phyloP scores from a whole-genome alignment of 208 protist genomes.

The Acanthamoeba healyi region DNA sequence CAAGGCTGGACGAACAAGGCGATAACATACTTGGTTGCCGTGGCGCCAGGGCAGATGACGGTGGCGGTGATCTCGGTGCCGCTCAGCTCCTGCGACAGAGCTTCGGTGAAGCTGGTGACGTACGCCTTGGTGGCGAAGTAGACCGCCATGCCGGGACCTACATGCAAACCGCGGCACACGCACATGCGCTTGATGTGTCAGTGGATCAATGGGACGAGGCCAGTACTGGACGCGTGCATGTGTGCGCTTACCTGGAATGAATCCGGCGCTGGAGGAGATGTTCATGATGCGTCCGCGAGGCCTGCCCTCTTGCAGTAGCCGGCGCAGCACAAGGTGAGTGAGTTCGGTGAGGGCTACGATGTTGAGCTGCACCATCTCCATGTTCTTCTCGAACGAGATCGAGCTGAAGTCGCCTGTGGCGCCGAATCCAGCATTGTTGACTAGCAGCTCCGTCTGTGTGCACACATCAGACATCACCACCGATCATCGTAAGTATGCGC shows the following conservation, averaged over 20 bases:
- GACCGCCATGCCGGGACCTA: slow-evolving; percentile 50
- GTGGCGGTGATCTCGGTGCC: slow-evolving; percentile 23
- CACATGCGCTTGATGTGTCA: not conserved
- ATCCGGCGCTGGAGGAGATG: slow-evolving; percentile 32
- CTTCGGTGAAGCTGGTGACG: slow-evolving; percentile 60
- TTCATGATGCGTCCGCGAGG: slow-evolving; percentile 19
- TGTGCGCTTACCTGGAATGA: not conserved
- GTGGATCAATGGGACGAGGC: not conserved
- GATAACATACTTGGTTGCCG: slow-evolving; percentile 4
- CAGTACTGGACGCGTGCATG: not conserved
- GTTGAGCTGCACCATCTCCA: slow-evolving; percentile 60
- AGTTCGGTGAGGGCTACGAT: slow-evolving; percentile 62
- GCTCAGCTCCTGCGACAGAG: slow-evolving; percentile 16
- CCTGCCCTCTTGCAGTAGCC: slow-evolving; percentile 33
- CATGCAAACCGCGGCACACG: not conserved
- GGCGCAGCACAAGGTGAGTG: slow-evolving; percentile 9
- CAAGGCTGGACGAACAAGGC: not conserved
- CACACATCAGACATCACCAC: too few species aligned
- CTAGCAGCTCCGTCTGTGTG: slow-evolving; percentile 18
- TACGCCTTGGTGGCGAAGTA: slow-evolving; percentile 61
- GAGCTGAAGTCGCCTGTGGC: not conserved
- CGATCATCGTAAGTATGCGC: too few species aligned
- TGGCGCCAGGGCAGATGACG: slow-evolving; percentile 24
- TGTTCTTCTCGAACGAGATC: slow-evolving; percentile 23
- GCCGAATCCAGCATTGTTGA: slow-evolving; percentile 64